Conservation (phyloP, 306 rosid genomes). For the Gillenia trifoliata region DNA sequence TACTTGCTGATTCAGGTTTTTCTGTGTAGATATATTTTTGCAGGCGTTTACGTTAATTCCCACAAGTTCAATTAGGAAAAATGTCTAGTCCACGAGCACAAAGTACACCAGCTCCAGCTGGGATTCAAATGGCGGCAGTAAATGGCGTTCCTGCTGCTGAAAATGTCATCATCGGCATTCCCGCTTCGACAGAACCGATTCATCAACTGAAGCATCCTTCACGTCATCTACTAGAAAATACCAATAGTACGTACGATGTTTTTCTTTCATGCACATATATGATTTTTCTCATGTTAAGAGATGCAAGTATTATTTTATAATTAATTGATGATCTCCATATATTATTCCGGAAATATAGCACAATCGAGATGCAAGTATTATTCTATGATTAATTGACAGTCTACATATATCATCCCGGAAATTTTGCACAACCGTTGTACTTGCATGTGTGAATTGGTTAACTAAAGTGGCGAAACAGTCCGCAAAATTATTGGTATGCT, state of each 20-base stretch:
- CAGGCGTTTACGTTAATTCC: neutral
- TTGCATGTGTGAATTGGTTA: no score
- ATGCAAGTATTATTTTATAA: no score
- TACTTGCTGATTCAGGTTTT: neutral
- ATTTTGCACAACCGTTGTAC: no score
- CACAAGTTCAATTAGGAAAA: neutral
- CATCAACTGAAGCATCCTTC: neutral
- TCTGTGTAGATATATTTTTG: neutral
- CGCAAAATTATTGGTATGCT: no score
- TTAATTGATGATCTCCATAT: no score
- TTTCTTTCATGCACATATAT: neutral
- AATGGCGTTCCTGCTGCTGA: neutral
- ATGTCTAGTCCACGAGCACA: neutral
- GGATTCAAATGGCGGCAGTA: neutral
- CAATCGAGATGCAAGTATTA: no score
- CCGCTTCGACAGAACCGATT: neutral
- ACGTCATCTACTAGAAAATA: neutral
- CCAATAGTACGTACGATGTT: neutral
- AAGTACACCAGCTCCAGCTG: neutral
- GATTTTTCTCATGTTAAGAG: no score
- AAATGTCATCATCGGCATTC: neutral
- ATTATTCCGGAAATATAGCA: no score
- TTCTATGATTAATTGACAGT: no score
- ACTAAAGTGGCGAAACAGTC: no score
- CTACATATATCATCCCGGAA: no score